phyloP scores from a whole-genome alignment of 2,329 filamentous ascomycete species.

The Dothideomycetidae sp. region DNA sequence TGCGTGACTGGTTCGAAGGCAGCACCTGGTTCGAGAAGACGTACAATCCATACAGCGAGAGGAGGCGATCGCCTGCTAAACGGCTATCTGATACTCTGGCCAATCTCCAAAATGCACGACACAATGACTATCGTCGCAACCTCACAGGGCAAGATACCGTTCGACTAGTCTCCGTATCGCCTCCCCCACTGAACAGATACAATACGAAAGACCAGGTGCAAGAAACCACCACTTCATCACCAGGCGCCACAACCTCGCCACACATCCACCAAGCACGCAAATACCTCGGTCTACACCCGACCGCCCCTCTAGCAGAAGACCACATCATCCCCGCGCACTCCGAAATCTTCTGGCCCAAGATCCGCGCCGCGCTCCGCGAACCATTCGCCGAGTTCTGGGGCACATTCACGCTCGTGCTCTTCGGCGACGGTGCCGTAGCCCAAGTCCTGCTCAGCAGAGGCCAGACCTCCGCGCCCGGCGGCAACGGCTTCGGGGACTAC shows the following conservation, averaged over 20 bases:
- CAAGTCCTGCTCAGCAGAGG: constrained; percentile 28
- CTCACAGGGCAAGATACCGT: neutral
- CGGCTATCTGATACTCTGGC: constrained; percentile 56
- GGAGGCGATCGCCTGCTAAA: neutral
- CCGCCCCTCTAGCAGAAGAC: constrained; percentile 28
- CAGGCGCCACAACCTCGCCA: constrained; percentile 9
- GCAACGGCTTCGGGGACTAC: constrained; percentile 29
- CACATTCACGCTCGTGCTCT: constrained; percentile 28
- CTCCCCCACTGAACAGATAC: neutral
- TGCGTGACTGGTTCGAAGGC: constrained; percentile 8
- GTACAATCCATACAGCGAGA: neutral
- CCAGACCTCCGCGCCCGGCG: constrained; percentile 27
- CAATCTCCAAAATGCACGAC: constrained; percentile 64
- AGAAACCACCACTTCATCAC: constrained; percentile 1
- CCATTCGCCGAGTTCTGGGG: constrained; percentile 33
- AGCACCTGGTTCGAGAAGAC: constrained; percentile 8
- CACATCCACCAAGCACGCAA: constrained; percentile 9
- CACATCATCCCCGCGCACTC: constrained; percentile 25
- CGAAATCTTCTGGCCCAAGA: constrained; percentile 25
- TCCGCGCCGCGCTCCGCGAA: constrained; percentile 26
- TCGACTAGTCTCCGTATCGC: neutral
- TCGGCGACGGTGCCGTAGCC: constrained; percentile 31
- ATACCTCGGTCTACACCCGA: constrained; percentile 26
- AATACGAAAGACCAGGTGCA: neutral
- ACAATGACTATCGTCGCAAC: neutral